Conservation (phyloP, 108 stramenopile genomes). For the Cyclotella kingstonii region DNA sequence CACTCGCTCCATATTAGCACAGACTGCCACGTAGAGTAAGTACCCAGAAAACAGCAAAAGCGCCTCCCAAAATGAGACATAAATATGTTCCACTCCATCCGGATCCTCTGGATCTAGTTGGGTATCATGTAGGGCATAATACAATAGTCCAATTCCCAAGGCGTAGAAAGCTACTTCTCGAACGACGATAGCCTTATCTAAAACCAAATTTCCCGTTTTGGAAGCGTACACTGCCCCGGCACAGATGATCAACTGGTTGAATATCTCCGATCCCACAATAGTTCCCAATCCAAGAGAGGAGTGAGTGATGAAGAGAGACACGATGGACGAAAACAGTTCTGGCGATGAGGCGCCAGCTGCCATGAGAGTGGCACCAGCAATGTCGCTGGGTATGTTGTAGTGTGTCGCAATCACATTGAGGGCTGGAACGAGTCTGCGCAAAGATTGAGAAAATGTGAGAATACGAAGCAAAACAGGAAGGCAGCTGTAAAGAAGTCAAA, state of each 20-base stretch:
- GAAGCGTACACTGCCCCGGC: conserved; percentile 68
- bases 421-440: conserved; percentile 10
- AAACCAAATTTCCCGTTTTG: conserved; percentile 27
- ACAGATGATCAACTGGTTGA: conserved; percentile 85
- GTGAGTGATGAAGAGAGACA: conserved; percentile 80
- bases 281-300: conserved; percentile 83
- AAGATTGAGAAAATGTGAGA: not conserved
- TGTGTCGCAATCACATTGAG: conserved; percentile 19
- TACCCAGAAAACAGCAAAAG: conserved; percentile 69
- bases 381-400: conserved; percentile 11
- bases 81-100: conserved; percentile 53
- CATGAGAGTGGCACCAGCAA: conserved; percentile 69
- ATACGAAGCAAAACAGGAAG: not conserved
- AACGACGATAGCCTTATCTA: conserved; percentile 56
- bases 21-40: conserved; percentile 66
- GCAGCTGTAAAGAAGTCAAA: not conserved
- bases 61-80: conserved; percentile 57
- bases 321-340: conserved; percentile 61
- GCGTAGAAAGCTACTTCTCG: conserved; percentile 77
- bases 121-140: conserved; percentile 51
- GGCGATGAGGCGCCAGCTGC: conserved; percentile 83
- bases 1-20: conserved; percentile 56
- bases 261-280: conserved; percentile 65
- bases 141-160: conserved; percentile 53
- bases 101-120: conserved; percentile 13